Percentiles rank a stretch among this genome's conserved stretches.
Conservation (phyloP, 495 filamentous ascomycete species). For the Penicillium pulvis region DNA sequence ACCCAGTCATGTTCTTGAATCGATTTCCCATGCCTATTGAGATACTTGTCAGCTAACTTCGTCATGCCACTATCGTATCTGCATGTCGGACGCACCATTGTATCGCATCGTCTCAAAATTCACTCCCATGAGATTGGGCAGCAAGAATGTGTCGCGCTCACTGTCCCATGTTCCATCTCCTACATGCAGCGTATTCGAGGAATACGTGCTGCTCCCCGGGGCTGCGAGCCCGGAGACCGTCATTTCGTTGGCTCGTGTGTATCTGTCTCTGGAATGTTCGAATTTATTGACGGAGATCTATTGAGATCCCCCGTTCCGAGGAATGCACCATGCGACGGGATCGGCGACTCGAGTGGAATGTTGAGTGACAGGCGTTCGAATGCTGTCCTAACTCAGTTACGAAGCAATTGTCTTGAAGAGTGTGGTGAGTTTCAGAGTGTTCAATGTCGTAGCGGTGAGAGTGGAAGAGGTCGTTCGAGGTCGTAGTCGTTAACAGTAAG, state of each 20-base stretch:
- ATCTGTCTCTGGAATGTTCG: slow-evolving; percentile 36
- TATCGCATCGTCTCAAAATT: slow-evolving; percentile 96
- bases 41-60: slow-evolving; percentile 7
- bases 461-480: not conserved
- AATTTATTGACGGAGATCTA: slow-evolving; percentile 48
- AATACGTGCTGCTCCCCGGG: slow-evolving; percentile 79
- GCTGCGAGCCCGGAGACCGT: slow-evolving; percentile 60
- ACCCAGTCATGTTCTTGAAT: slow-evolving; percentile 72
- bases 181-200: slow-evolving; percentile 79
- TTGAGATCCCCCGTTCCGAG: slow-evolving; percentile 47
- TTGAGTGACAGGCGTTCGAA: slow-evolving; percentile 12
- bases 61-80: not conserved
- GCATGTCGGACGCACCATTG: slow-evolving; percentile 66
- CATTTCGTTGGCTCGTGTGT: slow-evolving; percentile 33
- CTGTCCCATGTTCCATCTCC: slow-evolving; percentile 94
- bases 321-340: slow-evolving; percentile 52
- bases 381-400: slow-evolving; percentile 4
- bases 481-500: slow-evolving; percentile 1
- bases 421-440: not conserved
- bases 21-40: slow-evolving; percentile 86
- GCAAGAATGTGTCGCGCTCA: slow-evolving; percentile 78
- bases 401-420: not conserved
- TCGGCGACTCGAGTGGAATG: slow-evolving; percentile 18
- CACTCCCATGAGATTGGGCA: slow-evolving; percentile 82
- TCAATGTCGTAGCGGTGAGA: slow-evolving; percentile 13